Evolutionary conservation across 164 flowering plant genomes (phyloP).

Genomic region (Amborella trichopoda): DNA sequence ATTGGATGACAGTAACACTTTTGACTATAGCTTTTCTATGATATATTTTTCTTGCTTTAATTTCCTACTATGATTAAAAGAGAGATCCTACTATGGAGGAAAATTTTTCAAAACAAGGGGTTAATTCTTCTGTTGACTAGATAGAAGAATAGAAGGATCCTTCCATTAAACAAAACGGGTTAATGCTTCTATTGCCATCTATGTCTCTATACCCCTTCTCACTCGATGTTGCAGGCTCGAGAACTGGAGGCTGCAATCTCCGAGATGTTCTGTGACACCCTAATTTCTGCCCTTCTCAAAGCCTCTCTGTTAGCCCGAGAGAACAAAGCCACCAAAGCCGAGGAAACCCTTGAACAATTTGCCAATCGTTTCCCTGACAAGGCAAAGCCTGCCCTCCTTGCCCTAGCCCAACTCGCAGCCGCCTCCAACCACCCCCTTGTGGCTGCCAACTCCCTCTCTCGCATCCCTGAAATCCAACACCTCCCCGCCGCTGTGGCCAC

Average conservation of each 20-base stretch:
- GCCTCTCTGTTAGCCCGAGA: conserved; percentile 81
- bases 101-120: too few species aligned
- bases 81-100: too few species aligned
- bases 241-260: conserved; percentile 62
- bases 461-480: conserved; percentile 77
- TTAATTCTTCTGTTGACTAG: too few species aligned
- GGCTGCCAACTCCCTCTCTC: conserved; percentile 75
- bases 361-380: conserved; percentile 57
- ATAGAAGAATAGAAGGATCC: too few species aligned
- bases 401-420: conserved; percentile 87
- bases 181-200: too few species aligned
- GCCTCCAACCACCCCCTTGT: conserved; percentile 64
- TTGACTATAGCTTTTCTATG: too few species aligned
- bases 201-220: too few species aligned
- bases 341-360: conserved; percentile 57
- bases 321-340: conserved; percentile 77
- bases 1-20: too few species aligned
- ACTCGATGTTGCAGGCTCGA: conserved; percentile 62
- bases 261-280: conserved; percentile 52
- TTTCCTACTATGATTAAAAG: too few species aligned
- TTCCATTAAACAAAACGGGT: too few species aligned
- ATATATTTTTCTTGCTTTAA: too few species aligned
- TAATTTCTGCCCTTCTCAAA: conserved; percentile 65
- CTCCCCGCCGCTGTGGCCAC: conserved; percentile 95
- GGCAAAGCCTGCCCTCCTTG: conserved; percentile 46